These are phyloP conservation scores for Tuber magnatum DNA, from an alignment of 495 filamentous ascomycete species.

Conservation along the genomic window DNA sequence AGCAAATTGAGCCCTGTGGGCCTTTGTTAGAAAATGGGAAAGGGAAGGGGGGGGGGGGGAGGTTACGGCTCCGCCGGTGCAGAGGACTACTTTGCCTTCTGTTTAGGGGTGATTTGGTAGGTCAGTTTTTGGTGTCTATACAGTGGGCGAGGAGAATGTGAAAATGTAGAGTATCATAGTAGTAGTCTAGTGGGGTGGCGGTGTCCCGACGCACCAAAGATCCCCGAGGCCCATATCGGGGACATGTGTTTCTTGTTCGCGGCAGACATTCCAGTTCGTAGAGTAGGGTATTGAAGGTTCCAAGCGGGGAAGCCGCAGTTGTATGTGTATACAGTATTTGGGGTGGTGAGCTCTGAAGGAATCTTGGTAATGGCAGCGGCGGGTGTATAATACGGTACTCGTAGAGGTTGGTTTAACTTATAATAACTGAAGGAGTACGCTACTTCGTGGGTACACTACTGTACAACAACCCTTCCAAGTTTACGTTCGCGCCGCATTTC, in stretches of 20 bases:
- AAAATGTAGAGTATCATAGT: conserved; percentile 41
- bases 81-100: conserved; percentile 89
- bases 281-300: not conserved
- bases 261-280: not conserved
- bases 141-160: not conserved
- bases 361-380: not conserved
- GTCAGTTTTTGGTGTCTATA: not conserved
- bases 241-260: conserved; percentile 22
- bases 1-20: conserved; percentile 70
- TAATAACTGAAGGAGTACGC: not conserved
- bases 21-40: conserved; percentile 42
- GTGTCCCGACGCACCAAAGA: conserved; percentile 24
- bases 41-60: conserved; percentile 71
- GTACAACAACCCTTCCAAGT: not conserved
- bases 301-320: not conserved
- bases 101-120: conserved; percentile 8
- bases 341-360: not conserved
- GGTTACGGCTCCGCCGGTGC: conserved; percentile 85
- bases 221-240: conserved; percentile 31
- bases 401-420: not conserved
- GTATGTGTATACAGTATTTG: not conserved
- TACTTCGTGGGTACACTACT: not conserved
- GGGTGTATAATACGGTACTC: not conserved
- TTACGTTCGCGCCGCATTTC: not conserved
- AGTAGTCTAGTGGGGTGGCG: not conserved